Evolutionary conservation across 805 yeast species (phyloP).

Genomic region (Yamadazyma endophytica): DNA sequence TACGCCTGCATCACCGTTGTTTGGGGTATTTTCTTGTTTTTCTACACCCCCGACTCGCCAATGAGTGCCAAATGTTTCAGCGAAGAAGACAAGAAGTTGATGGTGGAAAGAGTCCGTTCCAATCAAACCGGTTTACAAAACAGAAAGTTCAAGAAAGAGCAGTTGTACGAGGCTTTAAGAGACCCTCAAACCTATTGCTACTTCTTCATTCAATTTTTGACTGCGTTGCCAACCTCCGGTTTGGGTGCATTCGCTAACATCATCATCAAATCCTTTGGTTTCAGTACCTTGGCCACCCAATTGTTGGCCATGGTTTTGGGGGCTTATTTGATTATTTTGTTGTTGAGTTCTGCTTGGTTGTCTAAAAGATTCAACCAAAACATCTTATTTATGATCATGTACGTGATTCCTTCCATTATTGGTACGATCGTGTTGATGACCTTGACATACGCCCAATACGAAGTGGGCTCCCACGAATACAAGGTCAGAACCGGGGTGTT

Average conservation of each 20-base stretch:
- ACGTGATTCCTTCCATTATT: conserved; percentile 27
- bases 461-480: conserved; percentile 32
- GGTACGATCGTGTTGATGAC: conserved; percentile 42
- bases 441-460: conserved; percentile 18
- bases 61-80: conserved; percentile 29
- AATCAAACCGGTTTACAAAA: conserved; percentile 53
- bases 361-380: conserved; percentile 19
- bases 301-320: conserved; percentile 57
- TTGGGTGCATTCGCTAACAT: conserved; percentile 51
- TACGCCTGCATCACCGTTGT: conserved; percentile 50
- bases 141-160: conserved; percentile 39
- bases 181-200: conserved; percentile 49
- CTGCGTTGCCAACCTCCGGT: conserved; percentile 48
- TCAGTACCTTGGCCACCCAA: conserved; percentile 40
- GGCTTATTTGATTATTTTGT: conserved; percentile 37
- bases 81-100: conserved; percentile 39
- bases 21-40: conserved; percentile 43
- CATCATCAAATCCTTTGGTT: conserved; percentile 49
- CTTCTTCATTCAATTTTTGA: conserved; percentile 39
- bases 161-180: conserved; percentile 41
- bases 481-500: conserved; percentile 9
- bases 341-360: conserved; percentile 27
- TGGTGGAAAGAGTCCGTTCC: conserved; percentile 42
- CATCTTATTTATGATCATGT: conserved; percentile 19
- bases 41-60: conserved; percentile 49